Base-by-base conservation (phyloP, 2,329 filamentous ascomycete species). In the Chaetomiaceae sp. region DNA sequence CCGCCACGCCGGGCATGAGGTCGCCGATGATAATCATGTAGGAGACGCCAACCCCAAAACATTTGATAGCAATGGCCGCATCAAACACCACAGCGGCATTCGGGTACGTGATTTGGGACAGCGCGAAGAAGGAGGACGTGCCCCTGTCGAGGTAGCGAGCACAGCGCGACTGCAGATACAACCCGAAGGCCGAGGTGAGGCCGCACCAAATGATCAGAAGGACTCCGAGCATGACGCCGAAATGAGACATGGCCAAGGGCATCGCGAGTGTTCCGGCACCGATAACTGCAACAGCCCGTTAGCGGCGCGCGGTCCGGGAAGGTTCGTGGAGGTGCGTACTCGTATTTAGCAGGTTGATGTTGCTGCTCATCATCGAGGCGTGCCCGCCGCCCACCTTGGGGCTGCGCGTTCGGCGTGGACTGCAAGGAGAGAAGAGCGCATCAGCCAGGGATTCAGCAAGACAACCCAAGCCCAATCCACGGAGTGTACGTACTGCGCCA, bases 21-120 rank as follows among this genome's bases (percentile, higher is more conserved):
- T 98, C 93, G 41, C 93, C 93, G 57, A 98, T 97, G 60, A 98
- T 97, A 61, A 98, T 98, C 59, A 98, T 79, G 68, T 98, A 98
- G 58, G 89, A 96, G 49, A 97, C 88, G 18, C 87, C 93, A 9
- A 98, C 93, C 30, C 93, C 93, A 63, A 98, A 98, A 67, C 93
- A 98, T 65, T 98, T 98, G 62, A 98, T 82, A 11, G 91, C 89
- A 62, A 98, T 98, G 6, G 93, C 93, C 6, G 84, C 83, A 68
- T 98, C 93, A 65, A 98, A 98, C 37, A 97, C 75, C 38, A 98
- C 88, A 8, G 93, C 88, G 2, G 91, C 89, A 64, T 95, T 95
- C 1, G 93, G 93, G 60, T 97, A 98, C 5, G 93, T 97, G 53
- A 98, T 80, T 65, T 98, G 91, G 12, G 89, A 95, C 14, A 98